Evolutionary conservation across 1,284 basidiomycete species (phyloP).

Genomic region (Ustilago xerochloae): DNA sequence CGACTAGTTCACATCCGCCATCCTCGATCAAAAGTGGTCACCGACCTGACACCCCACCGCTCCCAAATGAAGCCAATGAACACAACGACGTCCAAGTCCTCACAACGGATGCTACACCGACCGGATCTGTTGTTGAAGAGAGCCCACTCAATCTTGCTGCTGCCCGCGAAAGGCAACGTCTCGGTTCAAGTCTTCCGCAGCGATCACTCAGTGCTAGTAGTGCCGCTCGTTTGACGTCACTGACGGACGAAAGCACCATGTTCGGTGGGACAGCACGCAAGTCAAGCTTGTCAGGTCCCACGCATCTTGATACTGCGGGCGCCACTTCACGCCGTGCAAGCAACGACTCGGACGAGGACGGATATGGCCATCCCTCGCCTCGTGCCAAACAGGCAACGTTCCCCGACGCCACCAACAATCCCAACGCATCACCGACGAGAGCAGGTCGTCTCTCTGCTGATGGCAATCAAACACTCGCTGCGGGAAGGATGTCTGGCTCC

Average conservation of each 20-base stretch:
- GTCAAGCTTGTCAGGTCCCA: conserved; percentile 7
- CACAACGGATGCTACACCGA: conserved; percentile 31
- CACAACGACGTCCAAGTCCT: neutral
- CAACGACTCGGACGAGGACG: conserved; percentile 51
- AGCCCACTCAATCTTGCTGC: conserved; percentile 46
- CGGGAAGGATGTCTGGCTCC: conserved; percentile 5
- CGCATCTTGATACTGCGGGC: conserved; percentile 13
- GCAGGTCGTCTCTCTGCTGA: conserved; percentile 4
- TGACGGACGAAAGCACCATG: conserved; percentile 51
- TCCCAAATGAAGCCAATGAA: neutral
- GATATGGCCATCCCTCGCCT: conserved; percentile 52
- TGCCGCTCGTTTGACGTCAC: conserved; percentile 33
- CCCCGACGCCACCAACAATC: neutral
- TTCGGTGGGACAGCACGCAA: conserved; percentile 36
- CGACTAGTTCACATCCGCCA: conserved; percentile 42
- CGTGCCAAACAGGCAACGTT: conserved; percentile 13
- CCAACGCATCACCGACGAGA: conserved; percentile 7
- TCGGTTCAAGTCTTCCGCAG: conserved; percentile 28
- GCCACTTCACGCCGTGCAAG: conserved; percentile 4
- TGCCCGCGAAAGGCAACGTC: conserved; percentile 39
- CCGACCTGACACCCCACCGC: conserved; percentile 25
- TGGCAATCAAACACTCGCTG: neutral
- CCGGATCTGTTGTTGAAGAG: conserved; percentile 34
- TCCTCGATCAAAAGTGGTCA: conserved; percentile 39
- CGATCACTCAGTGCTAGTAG: conserved; percentile 44